These are phyloP conservation scores for Ophiostoma perfectum DNA, from an alignment of 2,329 filamentous ascomycete genomes.

Conservation along the genomic window DNA sequence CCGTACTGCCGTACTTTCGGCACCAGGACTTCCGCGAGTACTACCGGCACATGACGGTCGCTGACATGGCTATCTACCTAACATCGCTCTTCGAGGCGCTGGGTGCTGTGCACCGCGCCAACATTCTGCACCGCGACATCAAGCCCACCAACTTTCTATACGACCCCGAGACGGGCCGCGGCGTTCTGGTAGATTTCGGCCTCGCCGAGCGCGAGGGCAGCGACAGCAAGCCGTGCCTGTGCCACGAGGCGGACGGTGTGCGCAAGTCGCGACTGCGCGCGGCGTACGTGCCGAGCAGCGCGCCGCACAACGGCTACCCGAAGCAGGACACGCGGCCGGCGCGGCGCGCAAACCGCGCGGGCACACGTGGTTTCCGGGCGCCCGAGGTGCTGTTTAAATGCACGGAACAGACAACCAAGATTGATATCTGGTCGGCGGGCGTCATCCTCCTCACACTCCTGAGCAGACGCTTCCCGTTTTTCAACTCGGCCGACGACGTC, in stretches of 20 bases:
- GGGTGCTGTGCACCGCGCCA: slow-evolving; percentile 71
- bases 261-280: slow-evolving; percentile 56
- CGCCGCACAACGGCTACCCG: slow-evolving; percentile 62
- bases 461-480: slow-evolving; percentile 90
- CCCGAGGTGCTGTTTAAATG: slow-evolving; percentile 97
- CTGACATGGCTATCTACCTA: slow-evolving; percentile 86
- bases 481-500: slow-evolving; percentile 97
- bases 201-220: slow-evolving; percentile 78
- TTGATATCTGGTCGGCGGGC: slow-evolving; percentile 95
- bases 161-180: slow-evolving; percentile 70
- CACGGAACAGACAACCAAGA: slow-evolving; percentile 85
- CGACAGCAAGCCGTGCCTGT: slow-evolving; percentile 76
- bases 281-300: slow-evolving; percentile 48
- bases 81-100: slow-evolving; percentile 82
- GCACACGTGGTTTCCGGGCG: slow-evolving; percentile 90
- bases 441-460: slow-evolving; percentile 96
- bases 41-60: slow-evolving; percentile 81
- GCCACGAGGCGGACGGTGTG: slow-evolving; percentile 58
- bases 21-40: slow-evolving; percentile 94
- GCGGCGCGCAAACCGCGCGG: slow-evolving; percentile 85
- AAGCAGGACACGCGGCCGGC: slow-evolving; percentile 86
- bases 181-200: slow-evolving; percentile 98
- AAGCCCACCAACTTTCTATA: slow-evolving; percentile 98
- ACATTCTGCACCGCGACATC: slow-evolving; percentile 90
- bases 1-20: slow-evolving; percentile 89